A percentile compares a stretch with the other conserved stretches of the same genome.
Conservation (phyloP, 805 yeast species). For the Wickerhamiella vanderwaltii region DNA sequence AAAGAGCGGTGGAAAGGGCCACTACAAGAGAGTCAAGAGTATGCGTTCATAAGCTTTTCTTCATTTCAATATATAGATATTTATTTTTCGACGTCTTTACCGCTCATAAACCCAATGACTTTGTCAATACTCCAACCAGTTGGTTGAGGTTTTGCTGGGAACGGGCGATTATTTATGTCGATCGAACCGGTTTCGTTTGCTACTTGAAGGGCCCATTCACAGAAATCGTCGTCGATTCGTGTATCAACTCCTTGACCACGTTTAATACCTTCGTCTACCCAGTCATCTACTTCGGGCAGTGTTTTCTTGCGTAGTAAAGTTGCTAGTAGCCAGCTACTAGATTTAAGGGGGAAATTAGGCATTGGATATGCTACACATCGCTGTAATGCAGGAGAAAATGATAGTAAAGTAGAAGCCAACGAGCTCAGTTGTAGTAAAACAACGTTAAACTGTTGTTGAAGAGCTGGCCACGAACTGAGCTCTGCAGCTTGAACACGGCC, state of each 20-base stretch:
- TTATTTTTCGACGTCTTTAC: constrained; percentile 10
- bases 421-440: constrained; percentile 72
- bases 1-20: constrained; percentile 53
- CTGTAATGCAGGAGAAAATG: constrained; percentile 45
- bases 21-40: constrained; percentile 49
- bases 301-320: constrained; percentile 79
- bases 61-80: background rate
- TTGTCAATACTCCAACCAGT: constrained; percentile 15
- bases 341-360: constrained; percentile 71
- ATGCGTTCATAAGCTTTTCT: constrained; percentile 32
- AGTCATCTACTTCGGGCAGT: constrained; percentile 78
- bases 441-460: constrained; percentile 77
- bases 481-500: constrained; percentile 38
- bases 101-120: constrained; percentile 17
- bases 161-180: constrained; percentile 18
- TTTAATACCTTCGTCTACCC: constrained; percentile 44
- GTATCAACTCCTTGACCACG: constrained; percentile 28
- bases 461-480: constrained; percentile 45
- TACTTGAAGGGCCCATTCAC: constrained; percentile 54
- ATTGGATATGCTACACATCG: constrained; percentile 73
- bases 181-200: constrained; percentile 38
- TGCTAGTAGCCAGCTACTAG: constrained; percentile 70
- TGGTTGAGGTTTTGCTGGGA: constrained; percentile 17
- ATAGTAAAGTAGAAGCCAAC: constrained; percentile 55
- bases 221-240: constrained; percentile 39